Evolutionary conservation across 1,284 basidiomycete species (phyloP), one percentile per base, ranked within the genome.

Genomic region (Ceratobasidium sp.): DNA sequence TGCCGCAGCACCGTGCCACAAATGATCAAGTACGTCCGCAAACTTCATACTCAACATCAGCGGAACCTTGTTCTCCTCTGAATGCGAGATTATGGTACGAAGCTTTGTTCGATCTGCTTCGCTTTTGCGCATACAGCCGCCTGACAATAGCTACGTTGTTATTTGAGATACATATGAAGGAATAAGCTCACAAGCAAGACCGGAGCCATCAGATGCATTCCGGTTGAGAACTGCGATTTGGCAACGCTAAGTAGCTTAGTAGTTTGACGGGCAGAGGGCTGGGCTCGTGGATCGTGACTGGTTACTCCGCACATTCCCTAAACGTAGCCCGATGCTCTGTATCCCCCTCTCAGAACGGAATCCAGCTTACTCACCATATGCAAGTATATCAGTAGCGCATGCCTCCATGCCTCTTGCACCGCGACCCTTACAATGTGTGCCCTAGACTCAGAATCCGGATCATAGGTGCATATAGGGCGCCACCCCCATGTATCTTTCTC

Each of bases 231-330:
- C 13, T 61, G 28, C 3, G 69, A 17, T 40, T 26, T 12, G 17
- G 61, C 6, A 20, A 61, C 40, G 13, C n/a, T 33, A 4, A 59
- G 17, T 15, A 71, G 33, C 20, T 46, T 23, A 6, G 42, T 44
- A 17, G 61, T 71, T 40, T 71, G 69, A 13, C 42, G 28, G 33
- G 38, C 56, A 28, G 69, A 61, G 12, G 69, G 2, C 44, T 71
- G 69, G 33, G 61, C 56, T 3, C 69, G 54, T 13, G 42, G 9
- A 59, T 71, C 69, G 46, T 71, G 13, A 40, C 56, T 61, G 3
- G 54, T n/a, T n/a, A n/a, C n/a, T n/a, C n/a, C n/a, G n/a, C n/a
- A n/a, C n/a, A n/a, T n/a, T n/a, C n/a, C n/a, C 48, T 4, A 61
- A n/a, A n/a, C n/a, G n/a, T n/a, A n/a, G n/a, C n/a, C n/a, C n/a